Evolutionary conservation across 169 alveolate species (phyloP), one percentile per base, ranked within the genome.

Genomic region (Plasmodium knowlesi): DNA sequence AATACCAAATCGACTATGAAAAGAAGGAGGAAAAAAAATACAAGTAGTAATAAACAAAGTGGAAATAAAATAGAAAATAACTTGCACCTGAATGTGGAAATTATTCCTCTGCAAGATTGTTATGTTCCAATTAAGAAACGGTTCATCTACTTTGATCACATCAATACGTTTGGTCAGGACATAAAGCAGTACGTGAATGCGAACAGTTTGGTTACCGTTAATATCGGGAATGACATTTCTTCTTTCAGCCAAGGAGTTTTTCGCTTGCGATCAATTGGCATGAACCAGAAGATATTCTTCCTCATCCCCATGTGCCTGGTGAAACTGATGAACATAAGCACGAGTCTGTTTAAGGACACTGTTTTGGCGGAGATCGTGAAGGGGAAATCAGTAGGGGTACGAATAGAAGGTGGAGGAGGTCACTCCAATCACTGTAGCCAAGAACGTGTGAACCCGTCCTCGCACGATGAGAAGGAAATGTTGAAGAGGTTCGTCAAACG

Each of bases 221-320:
- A 91, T 71, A 85, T 98, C 19, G 98, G 98, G 50, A 97, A 97
- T 78, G 99, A 98, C 92, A 97, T 97, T 92, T 96, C 98, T 4
- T 98, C 98, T 76, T 97, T 95, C 74, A 98, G 99, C 37, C 99
- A 98, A 93, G 99, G 99, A 22, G 98, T 98, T 39, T 98, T 96
- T 96, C 94, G 99, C 43, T 96, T 98, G 98, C 96, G 99, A 71
- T 97, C 96, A 6, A 93, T 97, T 5, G 98, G 98, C 19, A 92
- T 95, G 92, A 97, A 97, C 34, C 98, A 97, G 92, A 97, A 97
- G 9, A 84, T 97, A 46, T 96, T 95, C 79, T 91, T 97, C 28
- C 93, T 97, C 41, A 84, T 96, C 30, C 98, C 98, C 10, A 94
- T 96, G 34, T 97, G 97, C 37, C 95, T 97, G 4, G 97, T 96